Percentiles rank a stretch among this genome's conserved stretches.
These are phyloP conservation scores for Phaeoacremonium minimum DNA, from an alignment of 2,329 filamentous ascomycete species.

Conservation along the genomic window DNA sequence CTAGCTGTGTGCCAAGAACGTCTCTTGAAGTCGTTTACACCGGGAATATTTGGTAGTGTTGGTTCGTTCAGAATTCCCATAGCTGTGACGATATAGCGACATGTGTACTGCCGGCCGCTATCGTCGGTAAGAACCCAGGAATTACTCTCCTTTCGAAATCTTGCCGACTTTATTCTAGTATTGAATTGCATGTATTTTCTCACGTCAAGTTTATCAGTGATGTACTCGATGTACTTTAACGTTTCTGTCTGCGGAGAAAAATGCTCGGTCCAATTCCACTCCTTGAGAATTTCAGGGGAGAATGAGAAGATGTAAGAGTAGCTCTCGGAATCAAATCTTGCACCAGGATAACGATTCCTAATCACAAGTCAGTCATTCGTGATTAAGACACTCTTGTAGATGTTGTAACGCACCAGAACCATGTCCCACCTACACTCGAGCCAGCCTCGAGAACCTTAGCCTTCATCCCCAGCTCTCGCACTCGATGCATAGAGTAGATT, in stretches of 20 bases:
- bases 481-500: conserved; percentile 13
- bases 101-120: neutral
- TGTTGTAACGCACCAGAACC: conserved; percentile 1
- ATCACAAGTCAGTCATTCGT: too few relatives aligned
- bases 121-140: conserved; percentile 2
- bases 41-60: conserved; percentile 5
- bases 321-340: conserved; percentile 40
- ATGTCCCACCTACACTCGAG: conserved; percentile 1
- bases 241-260: conserved; percentile 29
- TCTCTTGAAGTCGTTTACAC: conserved; percentile 5
- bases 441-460: conserved; percentile 1
- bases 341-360: conserved; percentile 41
- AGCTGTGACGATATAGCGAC: conserved; percentile 1
- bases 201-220: conserved; percentile 25
- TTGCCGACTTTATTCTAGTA: conserved; percentile 2
- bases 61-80: conserved; percentile 6
- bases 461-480: neutral
- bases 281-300: conserved; percentile 32
- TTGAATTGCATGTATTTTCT: conserved; percentile 5
- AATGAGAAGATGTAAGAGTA: conserved; percentile 40
- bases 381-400: too few relatives aligned
- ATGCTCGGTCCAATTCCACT: conserved; percentile 33
- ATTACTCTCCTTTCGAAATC: conserved; percentile 8
- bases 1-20: conserved; percentile 3
- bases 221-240: conserved; percentile 30